phyloP scores from a whole-genome alignment of 2,329 filamentous ascomycete species.

The Fusarium solani-melongenae region DNA sequence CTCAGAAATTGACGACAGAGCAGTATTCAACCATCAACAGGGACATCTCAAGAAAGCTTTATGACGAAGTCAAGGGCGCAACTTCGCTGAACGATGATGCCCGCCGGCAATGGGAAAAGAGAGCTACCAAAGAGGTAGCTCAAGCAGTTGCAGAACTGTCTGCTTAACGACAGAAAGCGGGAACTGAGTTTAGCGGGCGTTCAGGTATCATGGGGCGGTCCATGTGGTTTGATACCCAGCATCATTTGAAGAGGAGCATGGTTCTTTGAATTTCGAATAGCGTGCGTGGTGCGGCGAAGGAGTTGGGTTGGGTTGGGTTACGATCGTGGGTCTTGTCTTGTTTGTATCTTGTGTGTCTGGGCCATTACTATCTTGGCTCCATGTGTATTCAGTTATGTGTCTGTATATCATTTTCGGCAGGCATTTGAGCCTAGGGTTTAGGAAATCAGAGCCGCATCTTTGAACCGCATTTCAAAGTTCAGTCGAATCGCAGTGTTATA shows the following conservation, averaged over 20 bases:
- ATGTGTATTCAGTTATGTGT: conserved; percentile 35
- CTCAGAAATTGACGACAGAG: conserved; percentile 83
- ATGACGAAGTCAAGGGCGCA: conserved; percentile 72
- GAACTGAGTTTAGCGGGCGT: conserved; percentile 45
- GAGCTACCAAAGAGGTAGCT: conserved; percentile 82
- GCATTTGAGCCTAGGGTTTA: conserved; percentile 24
- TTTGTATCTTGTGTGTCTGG: conserved; percentile 29
- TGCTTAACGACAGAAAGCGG: conserved; percentile 51
- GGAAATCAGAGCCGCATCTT: conserved; percentile 12
- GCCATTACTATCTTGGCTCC: conserved; percentile 22
- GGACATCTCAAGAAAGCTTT: conserved; percentile 87
- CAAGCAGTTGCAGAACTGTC: conserved; percentile 73
- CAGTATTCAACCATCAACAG: conserved; percentile 95
- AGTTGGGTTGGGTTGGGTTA: conserved; percentile 34
- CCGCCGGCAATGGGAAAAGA: conserved; percentile 77
- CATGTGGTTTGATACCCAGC: conserved; percentile 49
- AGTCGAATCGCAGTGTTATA: neutral
- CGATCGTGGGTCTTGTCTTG: conserved; percentile 17
- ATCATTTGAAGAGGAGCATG: conserved; percentile 43
- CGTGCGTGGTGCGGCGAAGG: conserved; percentile 42
- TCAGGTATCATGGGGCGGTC: conserved; percentile 44
- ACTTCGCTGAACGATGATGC: conserved; percentile 72
- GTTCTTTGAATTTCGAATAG: conserved; percentile 42
- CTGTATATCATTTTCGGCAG: conserved; percentile 31
- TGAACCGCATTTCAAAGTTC: neutral